These are phyloP conservation scores for Grigorovia transvaalensis DNA, from an alignment of 805 yeast species.

Conservation along the genomic window DNA sequence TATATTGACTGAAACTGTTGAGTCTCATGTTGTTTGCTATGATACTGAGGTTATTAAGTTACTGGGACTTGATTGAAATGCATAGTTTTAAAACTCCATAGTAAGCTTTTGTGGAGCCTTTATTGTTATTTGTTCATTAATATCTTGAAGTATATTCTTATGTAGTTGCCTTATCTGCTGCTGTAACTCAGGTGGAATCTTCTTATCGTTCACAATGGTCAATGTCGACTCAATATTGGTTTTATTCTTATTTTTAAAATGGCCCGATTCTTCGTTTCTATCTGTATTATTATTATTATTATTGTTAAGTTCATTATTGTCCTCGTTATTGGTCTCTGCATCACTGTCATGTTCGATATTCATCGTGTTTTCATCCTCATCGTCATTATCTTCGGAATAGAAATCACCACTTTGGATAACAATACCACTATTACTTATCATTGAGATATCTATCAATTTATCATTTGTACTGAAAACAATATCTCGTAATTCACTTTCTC, in stretches of 20 bases:
- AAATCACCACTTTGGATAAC: conserved; percentile 17
- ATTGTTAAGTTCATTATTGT: neutral
- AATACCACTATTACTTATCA: conserved; percentile 29
- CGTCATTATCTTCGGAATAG: conserved; percentile 21
- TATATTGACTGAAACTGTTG: too few species aligned
- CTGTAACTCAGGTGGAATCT: neutral
- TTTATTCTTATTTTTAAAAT: too few species aligned
- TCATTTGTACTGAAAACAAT: conserved; percentile 28
- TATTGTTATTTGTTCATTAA: neutral
- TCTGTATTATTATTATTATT: neutral
- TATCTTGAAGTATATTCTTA: neutral
- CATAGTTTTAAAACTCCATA: neutral
- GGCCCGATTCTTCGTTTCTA: neutral
- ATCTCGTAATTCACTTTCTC: conserved; percentile 23
- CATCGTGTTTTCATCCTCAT: neutral
- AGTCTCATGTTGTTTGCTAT: too few species aligned
- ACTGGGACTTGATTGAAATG: too few species aligned
- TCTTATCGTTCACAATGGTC: neutral
- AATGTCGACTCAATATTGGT: neutral
- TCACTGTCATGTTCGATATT: neutral
- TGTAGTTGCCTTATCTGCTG: conserved; percentile 1
- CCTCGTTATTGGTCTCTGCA: neutral
- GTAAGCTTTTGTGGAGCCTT: neutral
- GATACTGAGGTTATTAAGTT: too few species aligned
- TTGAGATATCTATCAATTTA: conserved; percentile 28